Conservation (phyloP, 2,329 filamentous ascomycete genomes). For the Leptographium procerum region DNA sequence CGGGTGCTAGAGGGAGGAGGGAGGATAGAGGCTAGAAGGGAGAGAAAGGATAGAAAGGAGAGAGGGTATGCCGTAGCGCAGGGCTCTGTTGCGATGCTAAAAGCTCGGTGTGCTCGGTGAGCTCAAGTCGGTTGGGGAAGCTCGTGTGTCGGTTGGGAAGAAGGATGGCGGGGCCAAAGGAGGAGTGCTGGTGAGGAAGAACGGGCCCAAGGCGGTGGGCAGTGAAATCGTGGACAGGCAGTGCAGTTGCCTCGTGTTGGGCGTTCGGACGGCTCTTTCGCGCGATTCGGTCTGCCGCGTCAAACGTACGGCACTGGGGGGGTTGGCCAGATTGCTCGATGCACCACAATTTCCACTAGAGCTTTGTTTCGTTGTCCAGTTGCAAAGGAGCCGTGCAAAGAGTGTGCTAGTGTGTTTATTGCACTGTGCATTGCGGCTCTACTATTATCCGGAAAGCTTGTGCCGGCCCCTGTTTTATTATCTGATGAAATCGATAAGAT, state of each 20-base stretch:
- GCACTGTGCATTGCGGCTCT: background rate
- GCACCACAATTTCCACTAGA: background rate
- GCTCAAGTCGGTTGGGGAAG: background rate
- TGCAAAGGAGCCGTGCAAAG: background rate
- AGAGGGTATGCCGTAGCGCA: background rate
- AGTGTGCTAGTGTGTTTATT: background rate
- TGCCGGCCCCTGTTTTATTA: background rate
- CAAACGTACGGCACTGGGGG: background rate
- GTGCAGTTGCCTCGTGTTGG: background rate
- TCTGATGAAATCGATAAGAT: background rate
- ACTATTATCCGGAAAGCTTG: background rate
- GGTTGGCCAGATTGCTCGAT: background rate
- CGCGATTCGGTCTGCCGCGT: background rate
- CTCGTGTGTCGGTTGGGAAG: background rate
- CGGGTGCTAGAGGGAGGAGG: background rate
- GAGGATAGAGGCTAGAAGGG: too few relatives aligned
- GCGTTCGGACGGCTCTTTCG: background rate
- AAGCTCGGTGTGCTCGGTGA: background rate
- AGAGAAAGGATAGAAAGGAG: too few relatives aligned
- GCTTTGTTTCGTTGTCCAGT: conserved; percentile 1
- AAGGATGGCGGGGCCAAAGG: background rate
- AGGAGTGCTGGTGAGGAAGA: background rate
- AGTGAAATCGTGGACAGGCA: background rate
- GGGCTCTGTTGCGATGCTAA: background rate
- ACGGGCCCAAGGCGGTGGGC: background rate